A percentile compares a stretch with the other conserved stretches of the same genome.
phyloP scores from a whole-genome alignment of 495 filamentous ascomycete species.

The Xanthoparmelia taractica region DNA sequence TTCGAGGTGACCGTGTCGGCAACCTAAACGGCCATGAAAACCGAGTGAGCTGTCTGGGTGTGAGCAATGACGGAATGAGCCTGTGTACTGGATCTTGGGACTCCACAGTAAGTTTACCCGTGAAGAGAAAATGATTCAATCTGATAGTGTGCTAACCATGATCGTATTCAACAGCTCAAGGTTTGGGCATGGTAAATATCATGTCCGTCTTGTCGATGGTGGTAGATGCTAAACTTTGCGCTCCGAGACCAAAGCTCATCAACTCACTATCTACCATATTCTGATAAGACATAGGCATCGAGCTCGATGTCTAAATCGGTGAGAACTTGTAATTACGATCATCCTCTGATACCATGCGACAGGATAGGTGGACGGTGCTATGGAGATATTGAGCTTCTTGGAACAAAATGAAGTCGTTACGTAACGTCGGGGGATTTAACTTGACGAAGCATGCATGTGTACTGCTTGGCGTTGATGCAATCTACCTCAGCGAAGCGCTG shows the following conservation, averaged over 20 bases:
- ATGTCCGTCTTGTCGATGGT: conserved; percentile 5
- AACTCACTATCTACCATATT: conserved; percentile 4
- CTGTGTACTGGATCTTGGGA: conserved; percentile 99
- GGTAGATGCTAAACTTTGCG: conserved; percentile 6
- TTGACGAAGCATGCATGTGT: conserved; percentile 8
- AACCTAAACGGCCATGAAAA: conserved; percentile 96
- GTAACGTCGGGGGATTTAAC: neutral
- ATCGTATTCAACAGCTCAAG: conserved; percentile 57
- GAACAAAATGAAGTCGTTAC: conserved; percentile 3
- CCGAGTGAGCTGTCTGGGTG: conserved; percentile 93
- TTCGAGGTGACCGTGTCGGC: conserved; percentile 93
- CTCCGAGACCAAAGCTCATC: conserved; percentile 2
- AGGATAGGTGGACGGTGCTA: conserved; percentile 8
- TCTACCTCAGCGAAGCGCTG: neutral
- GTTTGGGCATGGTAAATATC: conserved; percentile 66
- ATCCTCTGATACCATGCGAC: conserved; percentile 13
- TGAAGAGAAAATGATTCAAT: neutral
- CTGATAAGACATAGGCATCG: conserved; percentile 7
- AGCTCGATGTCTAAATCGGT: conserved; percentile 10
- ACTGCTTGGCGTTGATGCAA: conserved; percentile 13
- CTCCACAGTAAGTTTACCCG: conserved; percentile 68
- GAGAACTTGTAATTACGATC: conserved; percentile 9
- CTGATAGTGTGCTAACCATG: conserved; percentile 1
- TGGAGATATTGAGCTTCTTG: conserved; percentile 12
- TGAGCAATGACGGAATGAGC: conserved; percentile 98